phyloP scores from a whole-genome alignment of 2,329 filamentous ascomycete genomes.

The Pseudogymnoascus sp. region DNA sequence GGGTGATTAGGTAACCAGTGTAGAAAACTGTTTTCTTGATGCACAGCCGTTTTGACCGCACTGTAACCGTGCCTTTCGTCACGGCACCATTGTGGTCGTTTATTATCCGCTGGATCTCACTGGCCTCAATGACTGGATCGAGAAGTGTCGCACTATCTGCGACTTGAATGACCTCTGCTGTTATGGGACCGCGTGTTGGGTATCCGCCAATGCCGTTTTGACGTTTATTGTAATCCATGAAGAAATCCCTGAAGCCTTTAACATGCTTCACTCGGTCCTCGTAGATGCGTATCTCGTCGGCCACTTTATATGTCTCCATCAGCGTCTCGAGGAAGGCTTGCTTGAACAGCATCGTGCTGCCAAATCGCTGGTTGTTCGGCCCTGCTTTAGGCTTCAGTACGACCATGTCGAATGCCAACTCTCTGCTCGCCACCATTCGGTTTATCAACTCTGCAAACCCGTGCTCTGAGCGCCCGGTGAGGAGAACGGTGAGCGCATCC shows the following conservation, averaged over 20 bases:
- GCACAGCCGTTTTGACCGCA: slow-evolving; percentile 42
- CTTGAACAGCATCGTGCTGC: slow-evolving; percentile 86
- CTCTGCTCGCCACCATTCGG: slow-evolving; percentile 69
- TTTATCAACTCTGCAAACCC: slow-evolving; percentile 73
- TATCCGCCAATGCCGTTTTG: slow-evolving; percentile 41
- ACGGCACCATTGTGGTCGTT: slow-evolving; percentile 71
- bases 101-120: slow-evolving; percentile 81
- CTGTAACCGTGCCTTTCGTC: slow-evolving; percentile 27
- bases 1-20: slow-evolving; percentile 79
- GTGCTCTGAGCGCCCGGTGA: slow-evolving; percentile 77
- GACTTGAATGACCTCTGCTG: slow-evolving; percentile 78
- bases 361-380: slow-evolving; percentile 70
- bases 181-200: slow-evolving; percentile 55
- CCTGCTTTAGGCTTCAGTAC: slow-evolving; percentile 79
- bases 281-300: slow-evolving; percentile 73
- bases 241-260: slow-evolving; percentile 77
- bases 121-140: slow-evolving; percentile 70
- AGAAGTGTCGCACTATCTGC: slow-evolving; percentile 65
- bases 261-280: slow-evolving; percentile 62
- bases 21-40: slow-evolving; percentile 87
- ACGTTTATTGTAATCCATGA: slow-evolving; percentile 64
- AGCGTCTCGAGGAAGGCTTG: slow-evolving; percentile 72
- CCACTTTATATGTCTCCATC: slow-evolving; percentile 75
- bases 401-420: slow-evolving; percentile 79
- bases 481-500: slow-evolving; percentile 73